A percentile compares a stretch with the other conserved stretches of the same genome.
These are phyloP conservation scores for Coemansia sp. DNA, from an alignment of 192 early-diverging fungal genomes.

Conservation along the genomic window DNA sequence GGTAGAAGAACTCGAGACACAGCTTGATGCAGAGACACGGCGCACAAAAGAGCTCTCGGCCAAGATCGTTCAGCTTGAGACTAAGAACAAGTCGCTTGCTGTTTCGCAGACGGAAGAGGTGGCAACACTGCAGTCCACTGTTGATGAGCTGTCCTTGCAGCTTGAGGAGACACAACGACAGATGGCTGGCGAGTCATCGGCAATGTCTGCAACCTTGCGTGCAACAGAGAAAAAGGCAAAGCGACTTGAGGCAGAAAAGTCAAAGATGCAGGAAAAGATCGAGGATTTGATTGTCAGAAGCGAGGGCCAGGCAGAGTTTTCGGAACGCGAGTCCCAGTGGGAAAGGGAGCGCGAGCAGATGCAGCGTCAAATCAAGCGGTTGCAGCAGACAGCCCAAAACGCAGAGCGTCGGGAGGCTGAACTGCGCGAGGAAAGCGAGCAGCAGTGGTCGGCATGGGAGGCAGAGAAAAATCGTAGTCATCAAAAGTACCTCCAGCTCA, in stretches of 20 bases:
- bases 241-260: constrained; percentile 35
- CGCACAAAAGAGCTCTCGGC: constrained; percentile 18
- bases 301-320: constrained; percentile 26
- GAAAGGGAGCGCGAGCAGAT: constrained; percentile 43
- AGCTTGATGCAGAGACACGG: constrained; percentile 18
- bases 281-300: constrained; percentile 20
- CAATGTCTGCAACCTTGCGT: constrained; percentile 15
- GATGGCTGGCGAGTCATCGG: constrained; percentile 17
- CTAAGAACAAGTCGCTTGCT: constrained; percentile 29
- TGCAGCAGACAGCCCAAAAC: constrained; percentile 36
- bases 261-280: constrained; percentile 16
- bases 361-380: constrained; percentile 28
- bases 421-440: constrained; percentile 49
- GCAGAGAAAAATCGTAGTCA: constrained; percentile 41
- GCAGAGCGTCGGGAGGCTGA: constrained; percentile 44
- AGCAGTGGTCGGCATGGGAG: constrained; percentile 46
- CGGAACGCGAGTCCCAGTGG: constrained; percentile 28
- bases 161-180: constrained; percentile 28
- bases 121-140: constrained; percentile 20
- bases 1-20: constrained; percentile 20
- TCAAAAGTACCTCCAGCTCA: constrained; percentile 39
- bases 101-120: constrained; percentile 40
- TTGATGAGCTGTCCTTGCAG: constrained; percentile 34
- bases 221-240: constrained; percentile 19
- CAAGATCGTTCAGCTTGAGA: constrained; percentile 24